phyloP scores from a whole-genome alignment of 2,329 filamentous ascomycete species.

The Raffaelea deltoideospora region DNA sequence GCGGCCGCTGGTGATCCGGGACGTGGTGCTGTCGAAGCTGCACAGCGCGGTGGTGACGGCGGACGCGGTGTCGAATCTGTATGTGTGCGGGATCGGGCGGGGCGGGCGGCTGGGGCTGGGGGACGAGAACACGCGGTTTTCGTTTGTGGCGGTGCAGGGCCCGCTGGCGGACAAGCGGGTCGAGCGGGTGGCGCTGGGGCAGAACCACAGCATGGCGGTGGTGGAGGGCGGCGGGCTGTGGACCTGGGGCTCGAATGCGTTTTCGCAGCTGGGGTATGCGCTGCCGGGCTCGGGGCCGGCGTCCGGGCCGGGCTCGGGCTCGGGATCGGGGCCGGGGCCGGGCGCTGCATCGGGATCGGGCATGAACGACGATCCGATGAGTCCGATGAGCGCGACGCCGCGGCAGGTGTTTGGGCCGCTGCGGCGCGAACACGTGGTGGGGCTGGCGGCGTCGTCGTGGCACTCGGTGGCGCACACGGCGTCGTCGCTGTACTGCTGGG shows the following conservation, averaged over 20 bases:
- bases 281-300: conserved; percentile 51
- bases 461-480: conserved; percentile 84
- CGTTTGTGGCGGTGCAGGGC: conserved; percentile 67
- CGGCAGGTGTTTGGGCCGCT: conserved; percentile 83
- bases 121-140: conserved; percentile 79
- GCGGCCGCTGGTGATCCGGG: conserved; percentile 59
- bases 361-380: conserved; percentile 67
- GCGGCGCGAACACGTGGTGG: conserved; percentile 70
- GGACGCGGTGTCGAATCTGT: conserved; percentile 80
- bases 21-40: conserved; percentile 78
- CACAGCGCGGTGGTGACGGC: conserved; percentile 79
- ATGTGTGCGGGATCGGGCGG: conserved; percentile 81
- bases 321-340: too few species aligned
- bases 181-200: conserved; percentile 65
- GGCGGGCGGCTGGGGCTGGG: conserved; percentile 81
- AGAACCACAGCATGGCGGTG: conserved; percentile 80
- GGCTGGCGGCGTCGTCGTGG: conserved; percentile 74
- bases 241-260: conserved; percentile 84
- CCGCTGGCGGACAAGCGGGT: conserved; percentile 63
- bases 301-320: conserved; percentile 44
- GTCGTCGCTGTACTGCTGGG: conserved; percentile 78
- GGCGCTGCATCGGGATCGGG: too few species aligned
- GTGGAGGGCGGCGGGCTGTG: conserved; percentile 80
- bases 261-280: conserved; percentile 73
- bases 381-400: conserved; percentile 65